Base-by-base conservation (phyloP, 805 yeast species). In the Candida railenensis region DNA sequence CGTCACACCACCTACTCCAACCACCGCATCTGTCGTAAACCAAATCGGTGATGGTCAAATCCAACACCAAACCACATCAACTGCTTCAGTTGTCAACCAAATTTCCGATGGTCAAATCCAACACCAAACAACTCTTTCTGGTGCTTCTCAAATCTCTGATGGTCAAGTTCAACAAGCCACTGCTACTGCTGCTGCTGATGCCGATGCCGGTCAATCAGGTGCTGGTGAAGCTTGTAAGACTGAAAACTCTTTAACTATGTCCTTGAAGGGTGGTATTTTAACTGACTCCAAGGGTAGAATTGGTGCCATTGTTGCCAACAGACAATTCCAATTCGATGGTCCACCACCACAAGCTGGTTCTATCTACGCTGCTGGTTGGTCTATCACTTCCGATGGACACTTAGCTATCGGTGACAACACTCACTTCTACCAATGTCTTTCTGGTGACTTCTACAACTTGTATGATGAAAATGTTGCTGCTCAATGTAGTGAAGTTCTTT, bases 331-430 rank as follows among this genome's bases (percentile, higher is more conserved):
- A 70, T 83, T 82, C 61, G 88, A 84, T 62, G 88, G 88, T 62
- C 88, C 88, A 48, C 85, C 87, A 71, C 90, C 91, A 61, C 92
- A 85, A 75, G 88, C 86, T 30, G 87, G 87, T 67, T 76, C 87
- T 48, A 77, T 82, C 56, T 79, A 76, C 58, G 84, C 86, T 49
- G 78, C 76, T 38, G 85, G 85, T 48, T 79, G 83, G 85, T 71
- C 81, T 43, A 67, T 81, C 36, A 34, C 79, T 43, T 50, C 53
- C 44, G 74, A 73, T 53, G 83, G 78, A 21, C 75, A 76, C 61
- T 74, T 83, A 58, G 87, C 86, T 30, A 63, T 83, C 50, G 88
- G 87, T 67, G 66, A 67, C 58, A 57, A 64, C 37, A 80, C 78
- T 51, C 70, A 73, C 48, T 83, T 83, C 74, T 83, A 78, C 78